phyloP scores from a whole-genome alignment of 306 rosid genomes.

The Morella rubra region DNA sequence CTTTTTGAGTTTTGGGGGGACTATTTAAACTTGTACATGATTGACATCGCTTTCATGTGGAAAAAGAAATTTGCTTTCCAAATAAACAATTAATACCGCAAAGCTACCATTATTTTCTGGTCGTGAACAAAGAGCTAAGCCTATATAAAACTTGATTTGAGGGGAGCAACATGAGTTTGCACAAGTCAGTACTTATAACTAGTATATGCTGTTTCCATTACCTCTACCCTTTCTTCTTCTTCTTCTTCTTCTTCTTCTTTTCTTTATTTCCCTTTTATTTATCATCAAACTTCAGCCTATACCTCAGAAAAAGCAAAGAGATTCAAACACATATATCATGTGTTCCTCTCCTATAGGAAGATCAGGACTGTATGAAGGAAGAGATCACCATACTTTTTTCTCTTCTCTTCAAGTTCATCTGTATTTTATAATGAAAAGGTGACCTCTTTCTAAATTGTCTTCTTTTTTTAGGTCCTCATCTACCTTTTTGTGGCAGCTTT shows the following conservation, averaged over 20 bases:
- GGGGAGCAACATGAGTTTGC: not conserved
- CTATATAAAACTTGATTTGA: not conserved
- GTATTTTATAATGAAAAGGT: conserved; percentile 14
- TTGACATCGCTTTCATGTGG: not conserved
- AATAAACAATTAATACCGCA: not conserved
- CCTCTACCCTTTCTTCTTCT: not conserved
- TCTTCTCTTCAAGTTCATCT: conserved; percentile 1
- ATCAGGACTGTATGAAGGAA: conserved; percentile 26
- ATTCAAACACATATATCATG: conserved; percentile 16
- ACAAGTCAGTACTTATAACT: not conserved
- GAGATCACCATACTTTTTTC: conserved; percentile 11
- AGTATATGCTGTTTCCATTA: conserved; percentile 3
- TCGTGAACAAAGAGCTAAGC: not conserved
- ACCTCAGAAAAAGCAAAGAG: not conserved
- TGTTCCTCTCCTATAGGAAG: conserved; percentile 17
- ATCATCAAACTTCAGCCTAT: not conserved
- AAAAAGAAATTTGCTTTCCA: not conserved
- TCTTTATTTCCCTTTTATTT: not conserved
- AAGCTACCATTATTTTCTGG: not conserved
- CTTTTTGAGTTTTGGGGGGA: not conserved
- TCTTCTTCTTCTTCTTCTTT: not conserved
- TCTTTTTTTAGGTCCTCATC: conserved; percentile 37
- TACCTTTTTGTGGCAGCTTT: conserved; percentile 42
- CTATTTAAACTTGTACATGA: not conserved
- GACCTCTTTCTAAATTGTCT: conserved; percentile 31